Percentiles rank a stretch among this genome's conserved stretches.
phyloP scores from a whole-genome alignment of 176 grass and related monocot genomes.

The Pharus latifolius region DNA sequence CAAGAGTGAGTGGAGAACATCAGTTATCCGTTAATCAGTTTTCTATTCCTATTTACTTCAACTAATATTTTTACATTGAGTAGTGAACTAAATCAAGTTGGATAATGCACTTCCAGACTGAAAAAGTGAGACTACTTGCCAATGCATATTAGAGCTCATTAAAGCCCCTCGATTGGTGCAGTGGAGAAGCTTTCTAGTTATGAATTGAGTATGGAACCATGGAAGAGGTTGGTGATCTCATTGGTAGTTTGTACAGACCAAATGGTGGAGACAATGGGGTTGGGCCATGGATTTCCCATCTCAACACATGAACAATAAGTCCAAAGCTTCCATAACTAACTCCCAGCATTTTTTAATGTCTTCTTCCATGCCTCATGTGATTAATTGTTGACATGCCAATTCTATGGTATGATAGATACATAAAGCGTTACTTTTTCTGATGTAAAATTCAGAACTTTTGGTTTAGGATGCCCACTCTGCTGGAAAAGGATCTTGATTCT shows the following conservation, averaged over 20 bases:
- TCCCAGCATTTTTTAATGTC: too few species aligned
- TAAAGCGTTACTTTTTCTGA: too few species aligned
- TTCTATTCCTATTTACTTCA: neutral
- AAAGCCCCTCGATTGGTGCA: neutral
- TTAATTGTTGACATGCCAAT: too few species aligned
- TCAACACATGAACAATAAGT: neutral
- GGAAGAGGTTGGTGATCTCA: neutral
- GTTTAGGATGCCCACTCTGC: too few species aligned
- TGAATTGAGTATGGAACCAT: neutral
- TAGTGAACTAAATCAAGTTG: neutral
- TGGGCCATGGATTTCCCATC: neutral
- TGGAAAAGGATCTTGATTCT: too few species aligned
- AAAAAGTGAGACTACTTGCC: neutral
- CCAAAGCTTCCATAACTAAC: neutral
- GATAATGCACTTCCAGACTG: neutral
- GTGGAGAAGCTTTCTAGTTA: too few species aligned
- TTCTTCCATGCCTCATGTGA: too few species aligned
- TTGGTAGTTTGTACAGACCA: too few species aligned
- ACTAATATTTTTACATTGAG: neutral
- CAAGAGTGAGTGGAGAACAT: neutral
- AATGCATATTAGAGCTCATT: too few species aligned
- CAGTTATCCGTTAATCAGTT: too few species aligned
- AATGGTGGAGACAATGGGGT: neutral
- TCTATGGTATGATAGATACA: too few species aligned
- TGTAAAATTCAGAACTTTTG: too few species aligned